Base-by-base conservation (phyloP, 495 filamentous ascomycete species). In the Xylaria castorea region DNA sequence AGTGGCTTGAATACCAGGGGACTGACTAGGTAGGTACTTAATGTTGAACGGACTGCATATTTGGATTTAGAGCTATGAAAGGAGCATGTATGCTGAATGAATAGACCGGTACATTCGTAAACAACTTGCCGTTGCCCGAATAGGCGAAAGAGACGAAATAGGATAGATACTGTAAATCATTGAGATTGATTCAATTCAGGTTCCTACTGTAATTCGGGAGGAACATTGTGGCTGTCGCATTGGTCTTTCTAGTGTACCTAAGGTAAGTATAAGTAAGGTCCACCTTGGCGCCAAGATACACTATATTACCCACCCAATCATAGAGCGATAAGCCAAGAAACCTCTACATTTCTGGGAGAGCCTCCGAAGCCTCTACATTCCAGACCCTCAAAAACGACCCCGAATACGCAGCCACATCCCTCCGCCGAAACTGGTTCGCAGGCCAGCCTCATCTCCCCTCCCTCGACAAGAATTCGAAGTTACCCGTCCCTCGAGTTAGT, bases 271-370 rank as follows among this genome's bases (percentile, higher is more conserved):
- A n/a, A n/a, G n/a, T n/a, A n/a, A n/a, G 6, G 5, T 18, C 44
- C 44, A 51, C 22, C 12, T 57, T 57, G 2, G 36, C n/a, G 61
- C 61, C 61, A 64, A 64, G 61, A 44, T 9, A 64, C 7, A 6
- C 6, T n/a, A n/a, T n/a, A n/a, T 11, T 12, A 18, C 16, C 34
- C 9, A 32, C 11, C 63, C 63, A 48, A 51, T 50, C 42, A 50
- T n/a, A 18, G 48, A 70, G 14, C 57, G 55, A 70, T 44, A 50
- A 44, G 44, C 55, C 27, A 53, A n/a, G 27, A 38, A 62, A 60
- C 68, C 68, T 60, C 55, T 62, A 70, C 62, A 62, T 50, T 50
- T 62, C 38, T 51, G 22, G 51, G 20, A n/a, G 46, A 6, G 12
- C 36, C 22, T 46, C 38, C 9, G 1, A 14, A 65, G 40, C 62